phyloP scores from a whole-genome alignment of 2,329 filamentous ascomycete genomes.

The Trichoderma sp. region DNA sequence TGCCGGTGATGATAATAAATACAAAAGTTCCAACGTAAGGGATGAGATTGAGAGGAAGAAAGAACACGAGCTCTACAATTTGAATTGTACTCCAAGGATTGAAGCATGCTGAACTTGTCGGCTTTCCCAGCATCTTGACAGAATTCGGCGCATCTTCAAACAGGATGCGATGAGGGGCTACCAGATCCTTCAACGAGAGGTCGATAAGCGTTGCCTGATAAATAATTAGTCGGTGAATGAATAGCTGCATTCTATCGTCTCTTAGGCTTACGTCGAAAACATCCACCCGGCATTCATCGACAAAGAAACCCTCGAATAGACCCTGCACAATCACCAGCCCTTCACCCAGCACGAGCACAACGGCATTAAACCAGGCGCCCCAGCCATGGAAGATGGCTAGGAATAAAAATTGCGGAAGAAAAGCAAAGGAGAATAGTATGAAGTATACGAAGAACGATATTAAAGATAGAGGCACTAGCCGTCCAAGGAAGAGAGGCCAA shows the following conservation, averaged over 20 bases:
- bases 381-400: slow-evolving; percentile 85
- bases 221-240: not conserved
- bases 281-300: slow-evolving; percentile 76
- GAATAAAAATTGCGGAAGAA: slow-evolving; percentile 86
- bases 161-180: slow-evolving; percentile 66
- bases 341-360: slow-evolving; percentile 83
- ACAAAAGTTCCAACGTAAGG: slow-evolving; percentile 80
- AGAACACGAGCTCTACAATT: slow-evolving; percentile 78
- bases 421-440: slow-evolving; percentile 85
- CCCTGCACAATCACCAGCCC: slow-evolving; percentile 69
- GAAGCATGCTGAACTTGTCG: slow-evolving; percentile 74
- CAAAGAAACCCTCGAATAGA: slow-evolving; percentile 79
- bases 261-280: slow-evolving; percentile 71
- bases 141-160: slow-evolving; percentile 69
- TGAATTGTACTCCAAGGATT: slow-evolving; percentile 90
- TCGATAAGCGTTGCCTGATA: slow-evolving; percentile 70
- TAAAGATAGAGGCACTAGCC: slow-evolving; percentile 77
- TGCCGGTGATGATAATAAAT: slow-evolving; percentile 86
- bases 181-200: slow-evolving; percentile 67
- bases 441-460: slow-evolving; percentile 81
- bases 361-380: slow-evolving; percentile 86
- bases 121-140: slow-evolving; percentile 79
- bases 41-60: slow-evolving; percentile 82
- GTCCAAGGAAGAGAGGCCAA: slow-evolving; percentile 76
- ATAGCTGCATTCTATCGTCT: not conserved